Evolutionary conservation across 2,329 filamentous ascomycete species (phyloP).

Genomic region (Byssoonygena ceratinophila): DNA sequence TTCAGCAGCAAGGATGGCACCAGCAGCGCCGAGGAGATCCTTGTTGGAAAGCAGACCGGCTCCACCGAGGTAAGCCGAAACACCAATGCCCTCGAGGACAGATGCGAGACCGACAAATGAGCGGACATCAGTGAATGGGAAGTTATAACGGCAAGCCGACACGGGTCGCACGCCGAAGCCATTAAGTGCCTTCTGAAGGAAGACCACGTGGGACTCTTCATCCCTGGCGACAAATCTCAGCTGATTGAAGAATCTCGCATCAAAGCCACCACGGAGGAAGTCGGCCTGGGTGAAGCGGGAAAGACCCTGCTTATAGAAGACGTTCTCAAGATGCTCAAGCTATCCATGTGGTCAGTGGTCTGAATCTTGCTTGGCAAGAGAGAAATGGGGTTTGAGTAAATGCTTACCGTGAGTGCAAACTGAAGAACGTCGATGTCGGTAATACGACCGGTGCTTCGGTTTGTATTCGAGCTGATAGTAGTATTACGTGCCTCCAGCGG

Average conservation of each 20-base stretch:
- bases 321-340: slow-evolving; percentile 50
- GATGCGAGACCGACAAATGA: slow-evolving; percentile 45
- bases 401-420: slow-evolving; percentile 18
- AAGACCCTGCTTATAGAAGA: slow-evolving; percentile 53
- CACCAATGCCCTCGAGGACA: slow-evolving; percentile 49
- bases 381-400: neutral
- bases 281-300: slow-evolving; percentile 45
- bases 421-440: slow-evolving; percentile 18
- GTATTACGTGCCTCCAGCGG: slow-evolving; percentile 12
- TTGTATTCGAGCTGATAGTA: neutral
- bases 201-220: slow-evolving; percentile 48
- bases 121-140: slow-evolving; percentile 40
- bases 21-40: slow-evolving; percentile 50
- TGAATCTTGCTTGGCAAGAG: neutral
- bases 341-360: neutral
- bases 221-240: slow-evolving; percentile 47
- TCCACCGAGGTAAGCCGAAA: slow-evolving; percentile 52
- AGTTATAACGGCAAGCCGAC: slow-evolving; percentile 47
- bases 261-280: slow-evolving; percentile 45
- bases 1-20: slow-evolving; percentile 54
- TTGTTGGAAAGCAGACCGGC: slow-evolving; percentile 49
- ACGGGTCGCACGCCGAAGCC: slow-evolving; percentile 44
- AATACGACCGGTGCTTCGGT: slow-evolving; percentile 1
- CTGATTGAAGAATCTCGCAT: slow-evolving; percentile 46
- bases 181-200: slow-evolving; percentile 41